Conservation (phyloP, 148 eudicot genomes). For the Tetragonia tetragonoides region DNA sequence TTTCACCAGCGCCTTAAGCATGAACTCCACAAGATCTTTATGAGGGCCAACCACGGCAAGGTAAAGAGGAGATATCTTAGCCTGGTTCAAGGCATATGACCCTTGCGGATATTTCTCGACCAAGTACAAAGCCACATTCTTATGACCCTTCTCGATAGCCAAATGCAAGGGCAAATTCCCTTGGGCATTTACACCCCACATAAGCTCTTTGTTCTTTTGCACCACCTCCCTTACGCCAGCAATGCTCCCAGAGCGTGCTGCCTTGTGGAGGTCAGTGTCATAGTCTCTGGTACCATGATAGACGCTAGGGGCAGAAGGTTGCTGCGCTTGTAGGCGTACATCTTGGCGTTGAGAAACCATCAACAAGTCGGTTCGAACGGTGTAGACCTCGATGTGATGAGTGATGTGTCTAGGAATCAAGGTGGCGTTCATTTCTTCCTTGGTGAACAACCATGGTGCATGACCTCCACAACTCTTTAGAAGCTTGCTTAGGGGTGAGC, state of each 20-base stretch:
- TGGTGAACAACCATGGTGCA: no score
- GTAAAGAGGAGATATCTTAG: neutral
- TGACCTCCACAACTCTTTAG: no score
- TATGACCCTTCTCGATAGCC: neutral
- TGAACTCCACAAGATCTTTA: neutral
- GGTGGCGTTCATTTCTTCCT: no score
- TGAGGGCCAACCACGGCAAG: neutral
- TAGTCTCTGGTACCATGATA: neutral
- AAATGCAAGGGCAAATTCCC: neutral
- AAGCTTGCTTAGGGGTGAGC: no score
- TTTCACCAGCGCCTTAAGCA: neutral
- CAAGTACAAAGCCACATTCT: neutral
- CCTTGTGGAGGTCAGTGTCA: conserved; percentile 2
- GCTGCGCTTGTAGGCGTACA: no score
- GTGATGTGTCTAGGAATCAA: no score
- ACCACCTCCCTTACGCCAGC: neutral
- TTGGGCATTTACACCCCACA: neutral
- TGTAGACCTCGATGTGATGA: no score
- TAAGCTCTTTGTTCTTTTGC: neutral
- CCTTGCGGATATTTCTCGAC: neutral
- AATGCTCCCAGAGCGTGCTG: neutral
- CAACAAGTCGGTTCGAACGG: no score
- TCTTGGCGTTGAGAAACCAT: no score
- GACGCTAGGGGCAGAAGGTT: neutral
- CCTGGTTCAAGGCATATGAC: neutral